Evolutionary conservation across 805 yeast species (phyloP), one percentile per base, ranked within the genome.

Genomic region (Spencermartinsiella europaea): DNA sequence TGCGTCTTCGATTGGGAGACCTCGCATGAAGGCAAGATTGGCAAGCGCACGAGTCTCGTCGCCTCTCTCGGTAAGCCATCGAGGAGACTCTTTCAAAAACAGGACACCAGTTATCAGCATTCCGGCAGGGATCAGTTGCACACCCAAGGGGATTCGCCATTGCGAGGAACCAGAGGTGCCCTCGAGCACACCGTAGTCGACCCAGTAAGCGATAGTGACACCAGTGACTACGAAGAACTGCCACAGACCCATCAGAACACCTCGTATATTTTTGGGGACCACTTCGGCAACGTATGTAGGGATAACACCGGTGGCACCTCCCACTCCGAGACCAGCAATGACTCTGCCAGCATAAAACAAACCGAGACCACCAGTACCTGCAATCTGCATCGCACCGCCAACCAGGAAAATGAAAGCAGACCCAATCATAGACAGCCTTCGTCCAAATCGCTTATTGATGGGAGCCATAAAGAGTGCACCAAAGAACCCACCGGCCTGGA

Each of bases 61-160:
- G 22, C 67, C 79, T 53, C 76, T 67, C 51, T 75, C 72, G 1
- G 70, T 69, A 19, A 70, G 57, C 74, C 74, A 70, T 40, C 74
- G 60, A 12, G 74, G 74, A 1, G 74, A 70, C 53, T 70, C 74
- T 40, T 59, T 60, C 28, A 69, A 54, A 45, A 65, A 45, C 35
- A 60, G 41, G 55, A 79, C 48, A 59, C 76, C 68, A 54, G 75
- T 17, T 51, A 70, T 54, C 61, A 77, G 52, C 51, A 82, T 21
- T 54, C 72, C 27, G 55, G 74, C 70, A 61, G 88, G 71, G 60
- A 81, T 52, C 62, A 75, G 64, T 67, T 75, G 71, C 65, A 84
- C 34, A 57, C 78, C 69, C 33, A 85, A 70, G 17, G 81, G 81
- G 39, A 70, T 59, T 28, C 74, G 67, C 83, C 83, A 78, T 53